A percentile compares a stretch with the other conserved stretches of the same genome.
Conservation (phyloP, 2,329 filamentous ascomycete genomes). For the Fusarium piperis region DNA sequence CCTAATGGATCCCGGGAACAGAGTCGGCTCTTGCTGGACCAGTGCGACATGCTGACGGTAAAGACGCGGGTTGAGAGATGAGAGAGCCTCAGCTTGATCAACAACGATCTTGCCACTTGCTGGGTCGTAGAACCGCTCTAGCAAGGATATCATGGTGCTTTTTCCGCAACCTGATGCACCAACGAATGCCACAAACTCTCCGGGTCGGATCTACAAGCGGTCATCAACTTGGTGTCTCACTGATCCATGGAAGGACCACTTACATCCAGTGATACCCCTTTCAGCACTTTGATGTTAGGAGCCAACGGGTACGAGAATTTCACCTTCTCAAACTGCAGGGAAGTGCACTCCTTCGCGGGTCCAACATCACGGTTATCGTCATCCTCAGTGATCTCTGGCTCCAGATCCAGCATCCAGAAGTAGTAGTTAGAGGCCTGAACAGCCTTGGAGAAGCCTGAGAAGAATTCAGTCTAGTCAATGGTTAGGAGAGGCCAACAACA, state of each 20-base stretch:
- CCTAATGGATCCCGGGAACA: conserved; percentile 81
- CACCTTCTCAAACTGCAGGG: conserved; percentile 61
- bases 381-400: conserved; percentile 39
- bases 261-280: conserved; percentile 47
- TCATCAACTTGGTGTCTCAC: background rate
- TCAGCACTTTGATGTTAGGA: conserved; percentile 49
- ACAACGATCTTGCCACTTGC: conserved; percentile 52
- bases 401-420: conserved; percentile 54
- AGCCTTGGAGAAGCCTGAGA: conserved; percentile 54
- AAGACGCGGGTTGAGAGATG: conserved; percentile 56
- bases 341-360: conserved; percentile 41
- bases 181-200: conserved; percentile 62
- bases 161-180: conserved; percentile 62
- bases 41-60: conserved; percentile 61
- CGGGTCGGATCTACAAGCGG: conserved; percentile 46
- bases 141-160: conserved; percentile 64
- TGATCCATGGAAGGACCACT: background rate
- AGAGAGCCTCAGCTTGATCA: background rate
- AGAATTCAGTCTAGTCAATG: conserved; percentile 37
- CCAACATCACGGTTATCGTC: conserved; percentile 41
- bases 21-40: conserved; percentile 65
- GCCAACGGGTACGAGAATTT: conserved; percentile 69
- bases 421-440: conserved; percentile 57
- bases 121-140: conserved; percentile 55
- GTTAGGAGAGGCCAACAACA: background rate